Conservation (phyloP, 169 alveolate species). For the Eimeria mitis region DNA sequence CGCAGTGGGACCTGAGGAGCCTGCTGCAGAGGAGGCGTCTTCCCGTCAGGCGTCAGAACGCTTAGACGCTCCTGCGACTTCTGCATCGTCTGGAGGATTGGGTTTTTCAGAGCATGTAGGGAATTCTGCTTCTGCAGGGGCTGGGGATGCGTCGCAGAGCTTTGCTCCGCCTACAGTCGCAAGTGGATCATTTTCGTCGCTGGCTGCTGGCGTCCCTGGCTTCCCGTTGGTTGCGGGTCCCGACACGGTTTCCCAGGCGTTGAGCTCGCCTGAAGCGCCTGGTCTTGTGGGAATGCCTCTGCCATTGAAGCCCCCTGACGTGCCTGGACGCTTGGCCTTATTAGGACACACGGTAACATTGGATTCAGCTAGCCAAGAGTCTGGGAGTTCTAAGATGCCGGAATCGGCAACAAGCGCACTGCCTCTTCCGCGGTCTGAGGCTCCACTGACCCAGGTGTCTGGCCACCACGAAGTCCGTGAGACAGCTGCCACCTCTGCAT, state of each 20-base stretch:
- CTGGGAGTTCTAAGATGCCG: not conserved
- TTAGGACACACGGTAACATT: not conserved
- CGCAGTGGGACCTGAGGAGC: not conserved
- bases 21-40: not conserved
- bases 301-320: not conserved
- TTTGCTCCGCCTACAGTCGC: not conserved
- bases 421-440: not conserved
- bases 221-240: not conserved
- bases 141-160: not conserved
- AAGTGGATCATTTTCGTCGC: not conserved
- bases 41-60: not conserved
- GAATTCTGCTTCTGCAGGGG: not conserved
- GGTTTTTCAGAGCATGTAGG: not conserved
- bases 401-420: not conserved
- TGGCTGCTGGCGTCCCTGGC: not conserved
- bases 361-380: not conserved
- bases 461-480: not conserved
- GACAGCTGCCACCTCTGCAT: not conserved
- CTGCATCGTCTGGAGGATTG: not conserved
- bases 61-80: not conserved
- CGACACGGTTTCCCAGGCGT: not conserved
- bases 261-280: not conserved
- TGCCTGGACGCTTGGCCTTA: not conserved
- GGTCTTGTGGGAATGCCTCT: not conserved
- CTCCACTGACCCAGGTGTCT: not conserved